Evolutionary conservation across 495 filamentous ascomycete species (phyloP).

Genomic region (Penicillium ochrochloron): DNA sequence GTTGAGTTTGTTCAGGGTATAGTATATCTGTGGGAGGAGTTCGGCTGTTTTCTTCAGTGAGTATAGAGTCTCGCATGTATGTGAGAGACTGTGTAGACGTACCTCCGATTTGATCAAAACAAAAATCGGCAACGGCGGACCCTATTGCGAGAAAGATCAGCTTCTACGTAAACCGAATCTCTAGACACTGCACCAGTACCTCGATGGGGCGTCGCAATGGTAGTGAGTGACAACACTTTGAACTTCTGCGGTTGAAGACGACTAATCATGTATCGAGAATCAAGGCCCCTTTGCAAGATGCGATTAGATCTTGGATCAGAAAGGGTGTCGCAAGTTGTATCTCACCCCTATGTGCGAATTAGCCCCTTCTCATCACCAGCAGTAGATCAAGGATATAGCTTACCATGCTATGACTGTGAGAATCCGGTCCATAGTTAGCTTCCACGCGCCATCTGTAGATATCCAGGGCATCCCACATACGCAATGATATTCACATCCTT

Average conservation of each 20-base stretch:
- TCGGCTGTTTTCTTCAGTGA: conserved; percentile 35
- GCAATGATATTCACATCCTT: conserved; percentile 88
- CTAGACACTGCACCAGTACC: conserved; percentile 45
- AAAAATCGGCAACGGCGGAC: conserved; percentile 82
- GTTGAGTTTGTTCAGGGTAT: conserved; percentile 64
- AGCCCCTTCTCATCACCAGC: not conserved
- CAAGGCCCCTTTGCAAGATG: conserved; percentile 69
- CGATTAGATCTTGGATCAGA: conserved; percentile 2
- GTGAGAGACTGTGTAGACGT: conserved; percentile 7
- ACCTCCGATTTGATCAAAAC: conserved; percentile 71
- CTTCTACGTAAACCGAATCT: not conserved
- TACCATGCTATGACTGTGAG: conserved; percentile 73
- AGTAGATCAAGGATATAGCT: conserved; percentile 11
- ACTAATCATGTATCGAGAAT: conserved; percentile 92
- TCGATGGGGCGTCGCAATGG: conserved; percentile 86
- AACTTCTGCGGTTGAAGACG: conserved; percentile 71
- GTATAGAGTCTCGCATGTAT: not conserved
- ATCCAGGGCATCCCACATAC: conserved; percentile 51
- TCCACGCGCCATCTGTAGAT: too few relatives aligned
- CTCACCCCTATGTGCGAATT: conserved; percentile 50
- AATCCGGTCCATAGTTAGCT: conserved; percentile 19
- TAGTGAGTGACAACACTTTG: conserved; percentile 79
- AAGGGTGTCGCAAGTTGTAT: not conserved
- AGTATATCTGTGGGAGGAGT: conserved; percentile 71
- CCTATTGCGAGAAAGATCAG: conserved; percentile 42